phyloP scores from a whole-genome alignment of 2,329 filamentous ascomycete species.

The Hysterium pulicare region DNA sequence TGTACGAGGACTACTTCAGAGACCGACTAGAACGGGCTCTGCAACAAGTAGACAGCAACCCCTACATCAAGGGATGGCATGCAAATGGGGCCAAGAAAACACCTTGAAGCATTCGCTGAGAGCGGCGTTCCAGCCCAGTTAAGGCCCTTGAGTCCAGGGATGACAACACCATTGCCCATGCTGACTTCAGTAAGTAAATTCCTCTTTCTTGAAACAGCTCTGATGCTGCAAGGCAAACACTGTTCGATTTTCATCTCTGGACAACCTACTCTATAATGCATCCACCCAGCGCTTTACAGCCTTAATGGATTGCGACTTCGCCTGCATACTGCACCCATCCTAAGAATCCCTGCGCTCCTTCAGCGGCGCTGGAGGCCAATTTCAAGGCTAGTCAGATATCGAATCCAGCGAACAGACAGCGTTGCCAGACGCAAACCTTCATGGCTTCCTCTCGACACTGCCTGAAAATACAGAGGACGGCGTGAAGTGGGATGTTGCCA shows the following conservation, averaged over 20 bases:
- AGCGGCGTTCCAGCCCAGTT: conserved; percentile 22
- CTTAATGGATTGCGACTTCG: conserved; percentile 26
- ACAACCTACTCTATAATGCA: conserved; percentile 28
- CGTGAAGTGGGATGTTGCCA: conserved; percentile 20
- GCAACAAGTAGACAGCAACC: conserved; percentile 21
- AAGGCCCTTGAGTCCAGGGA: conserved; percentile 11
- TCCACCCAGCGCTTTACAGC: conserved; percentile 24
- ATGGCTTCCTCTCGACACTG: conserved; percentile 21
- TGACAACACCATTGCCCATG: conserved; percentile 25
- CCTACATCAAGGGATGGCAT: conserved; percentile 29
- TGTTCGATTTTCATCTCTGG: conserved; percentile 16
- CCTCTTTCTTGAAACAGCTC: conserved; percentile 5
- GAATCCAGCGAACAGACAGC: conserved; percentile 15
- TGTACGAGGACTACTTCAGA: conserved; percentile 24
- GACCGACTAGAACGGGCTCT: conserved; percentile 23
- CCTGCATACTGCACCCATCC: conserved; percentile 18
- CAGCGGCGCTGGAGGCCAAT: conserved; percentile 16
- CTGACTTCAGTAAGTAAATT: conserved; percentile 25
- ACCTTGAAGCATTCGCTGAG: conserved; percentile 26
- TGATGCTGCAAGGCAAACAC: conserved; percentile 9
- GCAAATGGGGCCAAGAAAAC: conserved; percentile 25
- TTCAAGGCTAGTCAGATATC: conserved; percentile 18
- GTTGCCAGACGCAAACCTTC: conserved; percentile 21
- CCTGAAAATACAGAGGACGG: conserved; percentile 11
- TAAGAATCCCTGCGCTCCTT: conserved; percentile 25